Evolutionary conservation across 192 early-diverging fungal genomes (phyloP).

Genomic region (Gamsiella multidivaricata): DNA sequence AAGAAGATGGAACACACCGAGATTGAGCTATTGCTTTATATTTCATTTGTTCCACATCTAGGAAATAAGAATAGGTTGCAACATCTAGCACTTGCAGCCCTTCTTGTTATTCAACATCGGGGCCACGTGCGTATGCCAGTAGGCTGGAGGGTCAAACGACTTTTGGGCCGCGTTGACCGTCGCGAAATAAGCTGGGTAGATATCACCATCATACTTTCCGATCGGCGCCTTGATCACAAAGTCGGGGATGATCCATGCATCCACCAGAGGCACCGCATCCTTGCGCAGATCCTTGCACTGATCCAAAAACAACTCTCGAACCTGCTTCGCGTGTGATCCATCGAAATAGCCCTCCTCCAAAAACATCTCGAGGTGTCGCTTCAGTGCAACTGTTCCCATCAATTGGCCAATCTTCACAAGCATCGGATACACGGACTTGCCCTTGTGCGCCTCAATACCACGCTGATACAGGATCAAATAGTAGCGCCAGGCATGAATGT

Average conservation of each 20-base stretch:
- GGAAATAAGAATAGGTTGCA: too few species aligned
- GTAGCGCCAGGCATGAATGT: slow-evolving; percentile 39
- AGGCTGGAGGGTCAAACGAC: slow-evolving; percentile 32
- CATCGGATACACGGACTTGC: slow-evolving; percentile 35
- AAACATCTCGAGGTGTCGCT: slow-evolving; percentile 50
- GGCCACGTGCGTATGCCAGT: slow-evolving; percentile 24
- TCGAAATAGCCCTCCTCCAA: slow-evolving; percentile 60
- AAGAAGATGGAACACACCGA: too few species aligned
- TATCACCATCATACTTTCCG: slow-evolving; percentile 65
- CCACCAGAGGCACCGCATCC: slow-evolving; percentile 62
- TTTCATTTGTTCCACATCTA: too few species aligned
- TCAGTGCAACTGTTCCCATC: slow-evolving; percentile 53
- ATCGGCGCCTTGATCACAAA: slow-evolving; percentile 68
- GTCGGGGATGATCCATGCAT: slow-evolving; percentile 63
- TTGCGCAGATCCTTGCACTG: slow-evolving; percentile 58
- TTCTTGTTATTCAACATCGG: slow-evolving; percentile 16
- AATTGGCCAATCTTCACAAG: slow-evolving; percentile 53
- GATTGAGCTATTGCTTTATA: too few species aligned
- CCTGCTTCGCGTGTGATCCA: slow-evolving; percentile 49
- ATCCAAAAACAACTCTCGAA: slow-evolving; percentile 46
- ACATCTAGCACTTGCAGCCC: not conserved
- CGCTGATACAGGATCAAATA: slow-evolving; percentile 30
- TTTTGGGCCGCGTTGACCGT: slow-evolving; percentile 37
- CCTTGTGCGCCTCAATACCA: slow-evolving; percentile 16
- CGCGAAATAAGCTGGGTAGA: slow-evolving; percentile 55